A percentile compares a stretch with the other conserved stretches of the same genome.
Conservation (phyloP, 148 eudicot genomes). For the Cornus suecica region DNA sequence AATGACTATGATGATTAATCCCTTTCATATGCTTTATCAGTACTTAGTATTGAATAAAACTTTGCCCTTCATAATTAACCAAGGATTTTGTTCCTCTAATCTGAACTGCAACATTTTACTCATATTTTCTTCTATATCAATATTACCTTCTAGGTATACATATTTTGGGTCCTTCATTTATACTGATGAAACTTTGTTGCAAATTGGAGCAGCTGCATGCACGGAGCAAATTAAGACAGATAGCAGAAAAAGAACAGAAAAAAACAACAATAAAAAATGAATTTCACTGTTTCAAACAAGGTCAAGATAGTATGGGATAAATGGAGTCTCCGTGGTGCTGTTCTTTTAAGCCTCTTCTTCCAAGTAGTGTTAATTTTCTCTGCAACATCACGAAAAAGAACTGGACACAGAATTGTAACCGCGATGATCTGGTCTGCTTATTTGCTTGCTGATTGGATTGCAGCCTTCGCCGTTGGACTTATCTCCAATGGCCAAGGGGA, state of each 20-base stretch:
- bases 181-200: background rate
- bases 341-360: background rate
- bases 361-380: background rate
- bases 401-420: background rate
- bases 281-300: background rate
- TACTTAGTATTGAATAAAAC: background rate
- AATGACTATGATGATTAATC: too few species aligned
- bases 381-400: conserved; percentile 1
- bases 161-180: background rate
- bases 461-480: conserved; percentile 3
- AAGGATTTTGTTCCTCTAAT: background rate
- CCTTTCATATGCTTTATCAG: too few species aligned
- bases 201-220: background rate
- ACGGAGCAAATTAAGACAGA: background rate
- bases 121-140: background rate
- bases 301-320: background rate
- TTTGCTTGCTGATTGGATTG: conserved; percentile 7
- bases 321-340: conserved; percentile 3
- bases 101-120: background rate
- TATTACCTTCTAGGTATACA: background rate
- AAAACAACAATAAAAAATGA: background rate
- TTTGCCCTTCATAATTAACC: background rate
- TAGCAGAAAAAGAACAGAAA: background rate
- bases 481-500: background rate
- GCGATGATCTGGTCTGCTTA: background rate